Base-by-base conservation (phyloP, 495 filamentous ascomycete species). In the Parathielavia appendiculata region DNA sequence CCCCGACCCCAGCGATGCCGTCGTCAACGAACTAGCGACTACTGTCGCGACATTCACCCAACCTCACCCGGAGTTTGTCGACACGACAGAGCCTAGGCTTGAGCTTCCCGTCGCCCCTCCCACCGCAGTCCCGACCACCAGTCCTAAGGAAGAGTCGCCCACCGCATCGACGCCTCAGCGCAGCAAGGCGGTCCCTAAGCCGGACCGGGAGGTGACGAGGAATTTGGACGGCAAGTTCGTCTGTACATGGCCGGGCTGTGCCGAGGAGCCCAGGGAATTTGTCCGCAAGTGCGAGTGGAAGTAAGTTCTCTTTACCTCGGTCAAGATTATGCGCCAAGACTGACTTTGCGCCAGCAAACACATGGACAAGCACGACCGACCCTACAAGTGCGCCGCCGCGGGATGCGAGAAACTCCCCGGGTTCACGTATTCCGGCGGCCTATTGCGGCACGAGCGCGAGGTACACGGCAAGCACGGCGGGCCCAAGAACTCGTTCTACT, bases 331-430 rank as follows among this genome's bases (percentile, higher is more conserved):
- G 43, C 34, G 41, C 36, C 61, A 55, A 62, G 63, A 50, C 54
- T 43, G 5, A 32, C 49, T 46, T 30, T 63, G 60, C 16, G 57
- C 39, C 62, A 92, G 91, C 58, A 92, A 96, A 74, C 92, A 97
- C 70, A 95, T 95, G 90, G 92, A 97, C 75, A 97, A 96, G 72
- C 92, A 97, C 67, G 89, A 92, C 55, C 79, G 92, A 17, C 92
- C 92, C 0, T 96, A 95, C 73, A 87, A 89, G 58, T 97, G 92
- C 70, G 71, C 72, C 23, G 82, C 87, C 26, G 77, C 79, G 16
- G 84, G 83, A 19, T 97, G 92, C 69, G 89, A 91, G 60, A 95
- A 95, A 62, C 81, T 96, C 0, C 87, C 88, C 60, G 92, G 92
- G 19, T 96, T 97, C 74, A 96, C 92, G 14, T 97, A 96, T 70